A percentile compares a stretch with the other conserved stretches of the same genome.
Conservation (phyloP, 2,329 filamentous ascomycete genomes). For the Fusarium goolgardi region DNA sequence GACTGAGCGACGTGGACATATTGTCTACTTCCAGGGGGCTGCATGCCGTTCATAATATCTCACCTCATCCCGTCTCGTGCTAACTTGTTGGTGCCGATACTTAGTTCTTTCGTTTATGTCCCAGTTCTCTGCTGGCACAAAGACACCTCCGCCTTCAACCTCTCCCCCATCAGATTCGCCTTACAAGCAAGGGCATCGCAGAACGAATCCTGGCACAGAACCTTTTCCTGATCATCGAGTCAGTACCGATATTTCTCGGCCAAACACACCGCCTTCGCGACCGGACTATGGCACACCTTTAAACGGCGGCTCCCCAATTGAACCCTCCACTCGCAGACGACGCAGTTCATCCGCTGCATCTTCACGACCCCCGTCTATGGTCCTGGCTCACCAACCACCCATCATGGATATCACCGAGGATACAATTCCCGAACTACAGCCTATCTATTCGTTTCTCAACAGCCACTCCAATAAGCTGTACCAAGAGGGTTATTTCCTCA, state of each 20-base stretch:
- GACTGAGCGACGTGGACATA: conserved; percentile 19
- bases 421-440: conserved; percentile 91
- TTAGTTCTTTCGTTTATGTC: conserved; percentile 91
- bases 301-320: conserved; percentile 57
- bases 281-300: conserved; percentile 58
- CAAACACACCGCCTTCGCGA: conserved; percentile 54
- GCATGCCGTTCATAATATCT: conserved; percentile 44
- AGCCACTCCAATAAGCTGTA: conserved; percentile 97
- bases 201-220: conserved; percentile 48
- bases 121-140: conserved; percentile 71
- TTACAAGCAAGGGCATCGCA: conserved; percentile 47
- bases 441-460: conserved; percentile 93
- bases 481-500: conserved; percentile 97
- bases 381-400: conserved; percentile 85
- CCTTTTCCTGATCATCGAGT: conserved; percentile 52
- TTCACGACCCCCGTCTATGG: conserved; percentile 82
- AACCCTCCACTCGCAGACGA: conserved; percentile 58
- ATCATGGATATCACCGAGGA: conserved; percentile 87
- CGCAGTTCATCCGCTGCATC: conserved; percentile 54
- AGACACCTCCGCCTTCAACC: conserved; percentile 58
- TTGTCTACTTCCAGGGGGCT: conserved; percentile 26
- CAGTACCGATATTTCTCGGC: conserved; percentile 53
- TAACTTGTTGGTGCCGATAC: conserved; percentile 41
- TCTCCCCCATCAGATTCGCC: conserved; percentile 56
- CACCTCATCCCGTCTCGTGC: conserved; percentile 38